Evolutionary conservation across 495 filamentous ascomycete species (phyloP).

Genomic region (Patellaria atrata): DNA sequence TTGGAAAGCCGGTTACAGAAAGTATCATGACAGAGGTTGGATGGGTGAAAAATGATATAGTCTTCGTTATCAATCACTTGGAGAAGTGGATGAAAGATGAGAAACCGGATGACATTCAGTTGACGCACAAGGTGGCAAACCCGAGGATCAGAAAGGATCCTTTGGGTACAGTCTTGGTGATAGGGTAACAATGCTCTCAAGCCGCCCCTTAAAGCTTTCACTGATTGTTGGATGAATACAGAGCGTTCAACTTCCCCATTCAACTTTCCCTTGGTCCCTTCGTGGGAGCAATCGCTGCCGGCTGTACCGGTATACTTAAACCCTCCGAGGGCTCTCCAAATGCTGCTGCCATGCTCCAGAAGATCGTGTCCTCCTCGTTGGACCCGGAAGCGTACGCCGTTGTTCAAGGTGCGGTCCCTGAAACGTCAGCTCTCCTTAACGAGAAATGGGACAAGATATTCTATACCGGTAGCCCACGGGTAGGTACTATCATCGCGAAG

Average conservation of each 20-base stretch:
- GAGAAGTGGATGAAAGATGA: conserved; percentile 75
- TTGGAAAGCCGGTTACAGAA: conserved; percentile 61
- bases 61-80: conserved; percentile 61
- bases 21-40: conserved; percentile 51
- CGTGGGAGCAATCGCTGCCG: conserved; percentile 81
- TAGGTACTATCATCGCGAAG: conserved; percentile 78
- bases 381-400: conserved; percentile 65
- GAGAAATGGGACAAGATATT: conserved; percentile 97
- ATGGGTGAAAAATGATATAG: conserved; percentile 63
- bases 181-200: conserved; percentile 56
- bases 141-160: conserved; percentile 83
- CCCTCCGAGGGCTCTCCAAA: conserved; percentile 69
- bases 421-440: conserved; percentile 67
- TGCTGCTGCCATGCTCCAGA: conserved; percentile 63
- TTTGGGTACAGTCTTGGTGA: conserved; percentile 66
- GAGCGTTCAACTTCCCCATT: conserved; percentile 82
- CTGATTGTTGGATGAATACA: conserved; percentile 14
- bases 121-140: conserved; percentile 48
- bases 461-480: conserved; percentile 68
- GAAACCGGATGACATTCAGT: conserved; percentile 49
- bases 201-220: no score
- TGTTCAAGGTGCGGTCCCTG: conserved; percentile 65
- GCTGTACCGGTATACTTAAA: conserved; percentile 80
- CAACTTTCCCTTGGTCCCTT: conserved; percentile 64
- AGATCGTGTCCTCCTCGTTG: conserved; percentile 54